Evolutionary conservation across 2,329 filamentous ascomycete species (phyloP).

Genomic region (Fusarium heterosporum): DNA sequence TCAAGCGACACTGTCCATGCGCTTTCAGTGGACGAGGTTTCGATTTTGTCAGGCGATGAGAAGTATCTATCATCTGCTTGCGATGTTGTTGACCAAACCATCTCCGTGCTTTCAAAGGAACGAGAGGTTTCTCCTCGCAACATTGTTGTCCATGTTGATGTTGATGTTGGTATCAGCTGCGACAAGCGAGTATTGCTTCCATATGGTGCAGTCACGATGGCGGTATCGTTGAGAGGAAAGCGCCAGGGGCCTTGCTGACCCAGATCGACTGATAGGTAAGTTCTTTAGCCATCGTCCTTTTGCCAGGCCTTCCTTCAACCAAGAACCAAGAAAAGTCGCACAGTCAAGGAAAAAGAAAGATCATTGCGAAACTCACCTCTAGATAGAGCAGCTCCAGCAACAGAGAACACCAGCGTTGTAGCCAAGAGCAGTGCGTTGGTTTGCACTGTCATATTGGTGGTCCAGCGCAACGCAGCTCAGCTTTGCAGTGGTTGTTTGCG

Average conservation of each 20-base stretch:
- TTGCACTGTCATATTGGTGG: constrained; percentile 39
- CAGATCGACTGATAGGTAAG: constrained; percentile 10
- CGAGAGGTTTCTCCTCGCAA: not conserved
- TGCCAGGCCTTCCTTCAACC: not conserved
- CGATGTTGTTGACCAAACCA: not conserved
- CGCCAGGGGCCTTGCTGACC: constrained; percentile 17
- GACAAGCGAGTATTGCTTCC: constrained; percentile 28
- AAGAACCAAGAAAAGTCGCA: not conserved
- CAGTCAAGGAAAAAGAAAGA: not conserved
- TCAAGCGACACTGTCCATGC: not conserved
- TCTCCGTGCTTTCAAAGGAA: not conserved
- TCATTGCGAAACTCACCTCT: constrained; percentile 30
- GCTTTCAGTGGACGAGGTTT: not conserved
- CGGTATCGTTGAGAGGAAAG: constrained; percentile 36
- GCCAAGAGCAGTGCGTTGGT: constrained; percentile 31
- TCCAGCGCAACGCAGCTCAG: constrained; percentile 1
- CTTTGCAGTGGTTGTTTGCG: not conserved
- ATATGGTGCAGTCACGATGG: constrained; percentile 17
- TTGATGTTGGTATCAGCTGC: constrained; percentile 3
- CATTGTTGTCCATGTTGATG: not conserved
- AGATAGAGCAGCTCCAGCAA: constrained; percentile 30
- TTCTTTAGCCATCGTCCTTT: constrained; percentile 13
- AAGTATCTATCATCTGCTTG: not conserved
- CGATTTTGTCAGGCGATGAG: not conserved
- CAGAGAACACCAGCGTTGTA: constrained; percentile 32